Percentiles rank a stretch among this genome's conserved stretches.
phyloP scores from a whole-genome alignment of 306 rosid genomes.

The Lupinus albus region DNA sequence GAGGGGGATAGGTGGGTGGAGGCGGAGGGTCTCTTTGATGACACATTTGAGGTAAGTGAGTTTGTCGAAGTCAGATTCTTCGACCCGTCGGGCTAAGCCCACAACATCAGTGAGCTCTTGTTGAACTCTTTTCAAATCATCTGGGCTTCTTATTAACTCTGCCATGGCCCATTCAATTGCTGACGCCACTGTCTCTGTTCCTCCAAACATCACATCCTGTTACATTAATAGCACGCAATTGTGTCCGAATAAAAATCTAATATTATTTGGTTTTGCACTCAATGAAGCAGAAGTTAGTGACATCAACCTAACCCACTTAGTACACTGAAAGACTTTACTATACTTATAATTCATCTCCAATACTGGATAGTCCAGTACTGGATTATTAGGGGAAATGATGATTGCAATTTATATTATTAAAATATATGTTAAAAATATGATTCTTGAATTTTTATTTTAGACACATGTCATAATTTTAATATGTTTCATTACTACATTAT shows the following conservation, averaged over 20 bases:
- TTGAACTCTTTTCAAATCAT: conserved; percentile 63
- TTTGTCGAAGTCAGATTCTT: conserved; percentile 76
- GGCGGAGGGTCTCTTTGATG: conserved; percentile 75
- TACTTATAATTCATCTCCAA: too few species aligned
- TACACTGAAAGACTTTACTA: too few species aligned
- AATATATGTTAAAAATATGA: too few species aligned
- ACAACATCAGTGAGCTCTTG: conserved; percentile 63
- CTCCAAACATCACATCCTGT: conserved; percentile 96
- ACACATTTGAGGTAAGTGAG: conserved; percentile 56
- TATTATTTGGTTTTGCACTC: background rate
- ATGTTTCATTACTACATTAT: too few species aligned
- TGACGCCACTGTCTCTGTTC: conserved; percentile 93
- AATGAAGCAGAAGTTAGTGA: background rate
- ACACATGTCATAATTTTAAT: too few species aligned
- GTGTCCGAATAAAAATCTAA: background rate
- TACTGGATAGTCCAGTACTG: too few species aligned
- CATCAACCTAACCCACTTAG: conserved; percentile 13
- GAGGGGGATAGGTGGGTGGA: conserved; percentile 90
- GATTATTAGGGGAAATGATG: too few species aligned
- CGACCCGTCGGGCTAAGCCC: conserved; percentile 64
- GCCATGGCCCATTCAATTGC: conserved; percentile 91
- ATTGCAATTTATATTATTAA: too few species aligned
- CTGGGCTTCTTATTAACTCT: conserved; percentile 72
- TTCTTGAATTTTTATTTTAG: too few species aligned
- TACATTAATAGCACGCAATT: too few species aligned